phyloP scores from a whole-genome alignment of 1,284 basidiomycete species.

The Termitomyces sp. region DNA sequence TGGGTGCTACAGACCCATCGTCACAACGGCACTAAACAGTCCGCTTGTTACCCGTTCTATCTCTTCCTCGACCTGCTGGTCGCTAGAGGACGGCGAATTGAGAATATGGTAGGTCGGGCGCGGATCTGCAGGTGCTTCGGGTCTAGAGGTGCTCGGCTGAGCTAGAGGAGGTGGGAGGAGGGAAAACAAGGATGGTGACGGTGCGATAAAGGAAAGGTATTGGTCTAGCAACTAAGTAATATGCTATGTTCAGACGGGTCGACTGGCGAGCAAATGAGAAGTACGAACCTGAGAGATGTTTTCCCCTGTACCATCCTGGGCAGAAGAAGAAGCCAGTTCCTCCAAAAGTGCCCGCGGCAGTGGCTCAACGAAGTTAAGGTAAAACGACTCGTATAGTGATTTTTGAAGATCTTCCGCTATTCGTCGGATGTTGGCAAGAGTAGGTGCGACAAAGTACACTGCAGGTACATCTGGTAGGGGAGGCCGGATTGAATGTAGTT shows the following conservation, averaged over 20 bases:
- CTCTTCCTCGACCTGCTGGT: constrained; percentile 90
- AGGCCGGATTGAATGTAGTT: constrained; percentile 87
- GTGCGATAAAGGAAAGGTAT: constrained; percentile 95
- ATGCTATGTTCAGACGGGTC: constrained; percentile 1
- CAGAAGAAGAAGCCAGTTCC: constrained; percentile 88
- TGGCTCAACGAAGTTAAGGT: constrained; percentile 94
- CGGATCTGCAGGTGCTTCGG: constrained; percentile 29
- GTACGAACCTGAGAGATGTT: constrained; percentile 68
- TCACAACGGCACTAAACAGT: constrained; percentile 91
- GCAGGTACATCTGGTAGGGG: constrained; percentile 94
- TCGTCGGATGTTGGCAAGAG: constrained; percentile 78
- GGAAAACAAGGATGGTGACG: constrained; percentile 93
- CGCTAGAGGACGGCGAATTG: constrained; percentile 88
- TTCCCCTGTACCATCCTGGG: constrained; percentile 81
- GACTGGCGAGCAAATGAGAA: not conserved
- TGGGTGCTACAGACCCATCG: constrained; percentile 57
- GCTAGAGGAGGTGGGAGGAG: constrained; percentile 56
- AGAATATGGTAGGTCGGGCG: constrained; percentile 74
- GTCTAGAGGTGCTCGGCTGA: constrained; percentile 26
- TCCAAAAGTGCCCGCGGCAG: constrained; percentile 86
- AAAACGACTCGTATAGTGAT: constrained; percentile 87
- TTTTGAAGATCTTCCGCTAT: constrained; percentile 89
- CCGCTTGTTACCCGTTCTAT: constrained; percentile 91
- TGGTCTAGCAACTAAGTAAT: constrained; percentile 79
- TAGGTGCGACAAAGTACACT: constrained; percentile 95